Evolutionary conservation across 768 basidiomycete genomes (phyloP), one percentile per base, ranked within the genome.

Genomic region (Brasilioporus rufonigricans): DNA sequence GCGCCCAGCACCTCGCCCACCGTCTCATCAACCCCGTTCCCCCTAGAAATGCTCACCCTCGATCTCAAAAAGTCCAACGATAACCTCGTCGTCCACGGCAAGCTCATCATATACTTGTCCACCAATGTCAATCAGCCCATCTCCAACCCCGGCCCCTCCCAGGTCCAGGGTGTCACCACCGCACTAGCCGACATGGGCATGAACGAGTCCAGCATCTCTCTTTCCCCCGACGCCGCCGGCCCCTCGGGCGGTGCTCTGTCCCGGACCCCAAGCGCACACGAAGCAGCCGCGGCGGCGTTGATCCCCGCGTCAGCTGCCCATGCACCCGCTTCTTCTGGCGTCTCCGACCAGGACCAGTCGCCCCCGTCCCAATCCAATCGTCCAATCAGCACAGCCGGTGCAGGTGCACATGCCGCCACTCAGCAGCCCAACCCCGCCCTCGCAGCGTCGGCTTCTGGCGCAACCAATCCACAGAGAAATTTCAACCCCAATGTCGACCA

Each of bases 41-140:
- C 18, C 11, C 19, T 49, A 94, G 97, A 98, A 78, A 97, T 97
- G 87, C 82, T 98, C 47, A 98, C 96, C 1, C 72, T 95, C 61
- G 97, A 98, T 67, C 77, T 99, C 64, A 97, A 98, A 78, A 96
- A 96, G 74, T 98, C 95, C n/a, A 97, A 96, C 64, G 97, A 99
- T 73, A 95, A 97, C 68, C 84, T 97, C 26, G 91, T 94, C 45
- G 97, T 99, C 4, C 94, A 98, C 66, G 97, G 97, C 44, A 98
- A 98, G 74, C 83, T 99, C 61, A 95, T 98, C 71, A 84, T 98
- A 61, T 94, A 96, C 73, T 81, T 99, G 35, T 95, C 93, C 18
- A 98, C 97, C 46, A 95, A 98, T 67, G 79, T 91, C 67, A 81
- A 75, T 54, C 84, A 87, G 61, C 91, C 93, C 33, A 92, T 95